Percentiles rank a stretch among this genome's conserved stretches.
Evolutionary conservation across 225 moss, liverwort and hornwort genomes (phyloP).

Genomic region (Asterella californica): DNA sequence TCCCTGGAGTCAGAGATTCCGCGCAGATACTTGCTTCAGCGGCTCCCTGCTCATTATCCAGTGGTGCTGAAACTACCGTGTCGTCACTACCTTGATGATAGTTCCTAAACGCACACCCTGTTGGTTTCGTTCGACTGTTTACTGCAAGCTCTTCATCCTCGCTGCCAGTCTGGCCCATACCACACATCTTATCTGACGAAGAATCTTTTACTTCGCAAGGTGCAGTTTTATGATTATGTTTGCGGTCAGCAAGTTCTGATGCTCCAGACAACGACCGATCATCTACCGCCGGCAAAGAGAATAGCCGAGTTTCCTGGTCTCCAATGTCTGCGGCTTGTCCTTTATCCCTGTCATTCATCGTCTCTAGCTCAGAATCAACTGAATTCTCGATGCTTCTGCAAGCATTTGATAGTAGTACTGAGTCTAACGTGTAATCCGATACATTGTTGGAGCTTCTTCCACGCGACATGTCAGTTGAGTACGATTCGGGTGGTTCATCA

Average conservation of each 20-base stretch:
- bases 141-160: neutral
- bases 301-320: neutral
- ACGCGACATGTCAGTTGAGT: neutral
- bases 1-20: conserved; percentile 5
- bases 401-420: neutral
- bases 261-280: conserved; percentile 6
- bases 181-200: neutral
- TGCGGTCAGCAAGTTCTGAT: conserved; percentile 10
- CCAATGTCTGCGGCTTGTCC: neutral
- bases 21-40: conserved; percentile 7
- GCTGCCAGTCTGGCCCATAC: neutral
- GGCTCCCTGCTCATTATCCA: conserved; percentile 3
- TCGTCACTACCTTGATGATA: conserved; percentile 14
- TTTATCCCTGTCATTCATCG: neutral
- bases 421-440: neutral
- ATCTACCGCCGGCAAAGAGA: neutral
- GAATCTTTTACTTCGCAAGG: neutral
- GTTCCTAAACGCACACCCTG: neutral
- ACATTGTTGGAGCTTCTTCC: neutral
- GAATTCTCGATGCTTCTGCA: neutral
- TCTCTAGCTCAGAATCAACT: neutral
- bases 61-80: conserved; percentile 5
- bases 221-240: neutral
- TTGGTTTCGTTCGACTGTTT: neutral
- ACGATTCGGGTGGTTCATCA: neutral